A percentile compares a stretch with the other conserved stretches of the same genome.
phyloP scores from a whole-genome alignment of 2,329 filamentous ascomycete genomes.

The Chaetothyriales sp. region DNA sequence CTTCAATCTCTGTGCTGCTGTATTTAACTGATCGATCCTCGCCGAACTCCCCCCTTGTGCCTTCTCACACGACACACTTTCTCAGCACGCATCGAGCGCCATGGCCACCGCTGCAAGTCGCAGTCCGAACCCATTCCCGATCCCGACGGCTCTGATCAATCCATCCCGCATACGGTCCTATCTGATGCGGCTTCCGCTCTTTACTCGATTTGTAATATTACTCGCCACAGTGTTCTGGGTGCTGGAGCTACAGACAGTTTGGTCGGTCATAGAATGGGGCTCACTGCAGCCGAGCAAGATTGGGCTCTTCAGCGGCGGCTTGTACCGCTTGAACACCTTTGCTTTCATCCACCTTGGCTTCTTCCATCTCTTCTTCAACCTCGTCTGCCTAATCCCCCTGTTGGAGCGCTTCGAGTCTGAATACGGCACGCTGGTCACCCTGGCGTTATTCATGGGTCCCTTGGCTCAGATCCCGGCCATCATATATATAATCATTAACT shows the following conservation, averaged over 20 bases:
- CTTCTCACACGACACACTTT: background rate
- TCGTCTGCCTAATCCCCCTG: slow-evolving; percentile 69
- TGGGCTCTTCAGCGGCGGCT: slow-evolving; percentile 60
- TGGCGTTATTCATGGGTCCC: slow-evolving; percentile 76
- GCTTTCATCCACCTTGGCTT: slow-evolving; percentile 72
- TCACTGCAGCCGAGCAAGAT: slow-evolving; percentile 66
- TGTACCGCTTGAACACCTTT: slow-evolving; percentile 87
- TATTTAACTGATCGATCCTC: background rate
- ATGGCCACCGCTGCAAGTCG: slow-evolving; percentile 9
- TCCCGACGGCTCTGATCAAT: slow-evolving; percentile 40
- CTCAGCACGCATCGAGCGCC: background rate
- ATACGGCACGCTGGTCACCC: slow-evolving; percentile 76
- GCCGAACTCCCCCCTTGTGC: background rate
- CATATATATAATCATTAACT: slow-evolving; percentile 68
- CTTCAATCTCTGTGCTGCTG: background rate
- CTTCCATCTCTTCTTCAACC: slow-evolving; percentile 67
- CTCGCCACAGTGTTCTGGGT: slow-evolving; percentile 58
- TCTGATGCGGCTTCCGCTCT: slow-evolving; percentile 69
- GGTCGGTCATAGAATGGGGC: slow-evolving; percentile 64
- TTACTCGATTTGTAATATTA: slow-evolving; percentile 58
- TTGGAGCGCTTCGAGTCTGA: slow-evolving; percentile 88
- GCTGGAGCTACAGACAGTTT: slow-evolving; percentile 53
- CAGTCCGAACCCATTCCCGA: slow-evolving; percentile 8
- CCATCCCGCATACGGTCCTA: slow-evolving; percentile 65
- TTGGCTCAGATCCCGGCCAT: slow-evolving; percentile 70